Evolutionary conservation across 2,329 filamentous ascomycete genomes (phyloP), one percentile per base, ranked within the genome.

Genomic region (Scortechinia acanthostroma): DNA sequence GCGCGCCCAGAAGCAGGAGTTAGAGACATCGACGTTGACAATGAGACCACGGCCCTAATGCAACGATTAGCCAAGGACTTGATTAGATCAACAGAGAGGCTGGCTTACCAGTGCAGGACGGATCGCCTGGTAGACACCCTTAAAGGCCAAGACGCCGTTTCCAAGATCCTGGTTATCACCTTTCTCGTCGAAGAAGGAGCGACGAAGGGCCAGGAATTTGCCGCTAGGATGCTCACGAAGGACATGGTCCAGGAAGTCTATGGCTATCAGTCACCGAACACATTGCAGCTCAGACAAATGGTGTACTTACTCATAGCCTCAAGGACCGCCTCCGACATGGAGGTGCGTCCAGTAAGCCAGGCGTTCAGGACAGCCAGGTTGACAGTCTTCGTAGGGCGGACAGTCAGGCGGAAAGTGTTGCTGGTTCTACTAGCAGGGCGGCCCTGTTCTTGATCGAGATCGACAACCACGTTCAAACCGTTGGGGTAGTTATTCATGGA

Each of bases 11-110:
- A 98, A 98, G 13, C 86, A 87, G 0, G 88, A 87, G 58, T 97
- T 95, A 46, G 91, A 85, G 22, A 95, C 86, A 55, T 98, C 91
- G 10, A 95, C 80, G 53, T 96, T 97, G 58, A 98, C 69, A 0
- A 86, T 80, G 4, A 97, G 71, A 5, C 78, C 79, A 21, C 77
- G 74, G 22, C 77, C 73, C 1, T 69, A 64, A 46, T 50, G 54
- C 48, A 53, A 61, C 55, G 60, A 66, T 48, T 55, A 60, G 56
- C 74, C 57, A n/a, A 48, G 25, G 37, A 3, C 45, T 10, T 22
- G 21, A 43, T 15, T 42, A 20, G 43, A 19, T 20, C 10, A 21
- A 40, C 47, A 43, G 46, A 21, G 15, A 6, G 47, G 46, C 44
- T 40, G 33, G 19, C 56, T 60, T 61, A 76, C 73, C 49, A 88